Conservation (phyloP, 495 filamentous ascomycete species). For the Copromyces sp. region DNA sequence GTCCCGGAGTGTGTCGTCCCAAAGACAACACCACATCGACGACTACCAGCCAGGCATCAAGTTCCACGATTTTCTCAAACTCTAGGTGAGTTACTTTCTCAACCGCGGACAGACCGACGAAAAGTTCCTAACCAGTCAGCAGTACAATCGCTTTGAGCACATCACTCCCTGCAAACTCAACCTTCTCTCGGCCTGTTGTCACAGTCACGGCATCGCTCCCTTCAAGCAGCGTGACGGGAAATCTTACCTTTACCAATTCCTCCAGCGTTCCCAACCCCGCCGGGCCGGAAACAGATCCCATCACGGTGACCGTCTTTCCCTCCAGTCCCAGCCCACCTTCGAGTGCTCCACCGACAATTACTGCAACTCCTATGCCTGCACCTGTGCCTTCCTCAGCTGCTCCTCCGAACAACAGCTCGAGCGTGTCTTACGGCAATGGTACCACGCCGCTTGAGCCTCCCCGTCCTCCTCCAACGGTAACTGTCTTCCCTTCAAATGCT, state of each 20-base stretch:
- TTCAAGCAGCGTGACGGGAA: constrained; percentile 2
- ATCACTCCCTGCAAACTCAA: constrained; percentile 1
- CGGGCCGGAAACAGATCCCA: neutral
- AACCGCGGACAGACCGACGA: no score
- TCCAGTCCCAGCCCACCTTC: neutral
- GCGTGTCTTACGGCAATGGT: neutral
- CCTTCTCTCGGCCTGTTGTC: neutral
- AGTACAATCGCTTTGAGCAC: constrained; percentile 4
- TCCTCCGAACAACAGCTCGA: neutral
- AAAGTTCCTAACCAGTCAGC: neutral
- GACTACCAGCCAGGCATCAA: constrained; percentile 4
- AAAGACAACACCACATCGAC: constrained; percentile 12
- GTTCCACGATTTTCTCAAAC: constrained; percentile 8
- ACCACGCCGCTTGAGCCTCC: neutral
- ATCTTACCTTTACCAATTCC: neutral
- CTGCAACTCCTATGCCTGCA: neutral
- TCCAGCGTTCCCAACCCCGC: neutral
- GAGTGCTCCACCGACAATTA: neutral
- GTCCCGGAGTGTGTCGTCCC: constrained; percentile 17
- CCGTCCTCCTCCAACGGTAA: neutral
- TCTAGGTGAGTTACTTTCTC: constrained; percentile 8
- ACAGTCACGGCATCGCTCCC: constrained; percentile 5
- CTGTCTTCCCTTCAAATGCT: neutral
- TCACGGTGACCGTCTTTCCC: constrained; percentile 12
- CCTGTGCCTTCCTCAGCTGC: neutral